phyloP scores from a whole-genome alignment of 805 yeast genomes.

The Monosporozyma solicola region DNA sequence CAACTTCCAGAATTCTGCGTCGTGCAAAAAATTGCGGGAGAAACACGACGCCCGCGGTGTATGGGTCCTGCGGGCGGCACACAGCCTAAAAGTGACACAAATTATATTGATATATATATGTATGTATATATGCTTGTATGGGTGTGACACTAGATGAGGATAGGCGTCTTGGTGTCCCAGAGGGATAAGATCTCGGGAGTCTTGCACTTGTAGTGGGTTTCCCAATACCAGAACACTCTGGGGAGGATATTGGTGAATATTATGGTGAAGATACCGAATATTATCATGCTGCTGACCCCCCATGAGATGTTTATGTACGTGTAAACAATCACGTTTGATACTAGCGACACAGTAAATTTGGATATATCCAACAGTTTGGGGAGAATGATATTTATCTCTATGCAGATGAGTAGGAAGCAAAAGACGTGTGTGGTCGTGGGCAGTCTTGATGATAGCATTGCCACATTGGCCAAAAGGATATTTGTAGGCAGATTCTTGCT shows the following conservation, averaged over 20 bases:
- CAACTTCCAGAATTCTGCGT: neutral
- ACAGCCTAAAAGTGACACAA: neutral
- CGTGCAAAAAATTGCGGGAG: neutral
- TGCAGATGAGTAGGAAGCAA: slow-evolving; percentile 56
- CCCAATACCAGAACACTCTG: slow-evolving; percentile 26
- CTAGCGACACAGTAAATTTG: slow-evolving; percentile 9
- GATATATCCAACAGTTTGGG: slow-evolving; percentile 19
- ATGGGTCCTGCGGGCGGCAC: neutral
- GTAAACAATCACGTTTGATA: slow-evolving; percentile 19
- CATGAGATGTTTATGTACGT: slow-evolving; percentile 14
- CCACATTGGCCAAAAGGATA: slow-evolving; percentile 73
- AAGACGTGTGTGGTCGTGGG: slow-evolving; percentile 68
- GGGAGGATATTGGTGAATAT: slow-evolving; percentile 20
- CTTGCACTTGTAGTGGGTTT: slow-evolving; percentile 16
- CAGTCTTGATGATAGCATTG: slow-evolving; percentile 84
- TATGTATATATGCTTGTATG: neutral
- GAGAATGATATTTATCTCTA: slow-evolving; percentile 25
- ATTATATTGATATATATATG: neutral
- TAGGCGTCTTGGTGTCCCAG: slow-evolving; percentile 17
- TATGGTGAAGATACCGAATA: slow-evolving; percentile 12
- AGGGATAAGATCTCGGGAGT: slow-evolving; percentile 11
- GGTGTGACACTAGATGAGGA: slow-evolving; percentile 6
- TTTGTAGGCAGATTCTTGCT: slow-evolving; percentile 67
- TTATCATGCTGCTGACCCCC: slow-evolving; percentile 18
- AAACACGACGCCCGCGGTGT: neutral